These are phyloP conservation scores for Ophiostoma sp. DNA, from an alignment of 2,329 filamentous ascomycete genomes.

Conservation along the genomic window DNA sequence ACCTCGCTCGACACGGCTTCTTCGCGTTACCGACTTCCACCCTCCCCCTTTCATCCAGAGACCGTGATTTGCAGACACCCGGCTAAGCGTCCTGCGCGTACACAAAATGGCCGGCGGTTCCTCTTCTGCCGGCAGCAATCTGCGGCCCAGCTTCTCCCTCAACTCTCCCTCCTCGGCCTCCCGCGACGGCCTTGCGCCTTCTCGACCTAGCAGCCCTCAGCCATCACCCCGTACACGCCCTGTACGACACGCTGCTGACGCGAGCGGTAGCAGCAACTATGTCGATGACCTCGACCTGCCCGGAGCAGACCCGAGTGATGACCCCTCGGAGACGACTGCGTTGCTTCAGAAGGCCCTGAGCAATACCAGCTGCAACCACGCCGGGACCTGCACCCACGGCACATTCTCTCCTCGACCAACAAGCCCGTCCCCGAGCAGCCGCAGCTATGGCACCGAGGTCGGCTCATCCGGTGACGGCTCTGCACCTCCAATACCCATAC, in stretches of 20 bases:
- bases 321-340: conserved; percentile 46
- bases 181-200: conserved; percentile 6
- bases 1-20: background rate
- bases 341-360: conserved; percentile 39
- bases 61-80: background rate
- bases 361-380: conserved; percentile 38
- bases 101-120: conserved; percentile 16
- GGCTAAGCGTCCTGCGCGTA: background rate
- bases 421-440: conserved; percentile 40
- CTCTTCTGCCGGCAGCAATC: conserved; percentile 41
- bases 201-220: conserved; percentile 18
- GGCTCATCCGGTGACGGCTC: conserved; percentile 32
- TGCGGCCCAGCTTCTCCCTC: conserved; percentile 42
- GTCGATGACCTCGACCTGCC: conserved; percentile 22
- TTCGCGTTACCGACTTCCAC: background rate
- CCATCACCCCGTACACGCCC: conserved; percentile 24
- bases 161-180: conserved; percentile 14
- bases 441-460: conserved; percentile 32
- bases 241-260: conserved; percentile 21
- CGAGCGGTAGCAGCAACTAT: background rate
- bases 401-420: conserved; percentile 66
- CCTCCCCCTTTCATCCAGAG: background rate
- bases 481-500: conserved; percentile 35
- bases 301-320: conserved; percentile 26
- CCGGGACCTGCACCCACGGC: conserved; percentile 61